phyloP scores from a whole-genome alignment of 2,329 filamentous ascomycete species.

The Calonectria hongkongensis region DNA sequence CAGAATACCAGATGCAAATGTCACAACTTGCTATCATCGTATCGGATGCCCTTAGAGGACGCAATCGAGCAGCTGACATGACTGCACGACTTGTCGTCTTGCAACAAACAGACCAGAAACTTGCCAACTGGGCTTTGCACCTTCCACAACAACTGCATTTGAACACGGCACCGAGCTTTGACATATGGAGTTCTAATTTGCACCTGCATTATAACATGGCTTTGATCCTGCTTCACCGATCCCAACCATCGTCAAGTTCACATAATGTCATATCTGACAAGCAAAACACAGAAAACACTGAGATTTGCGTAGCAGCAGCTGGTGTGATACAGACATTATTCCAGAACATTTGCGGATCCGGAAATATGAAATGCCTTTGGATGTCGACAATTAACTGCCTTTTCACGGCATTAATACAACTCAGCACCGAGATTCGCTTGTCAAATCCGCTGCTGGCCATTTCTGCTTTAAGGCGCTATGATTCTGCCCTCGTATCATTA shows the following conservation, averaged over 20 bases:
- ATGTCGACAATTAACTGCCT: constrained; percentile 20
- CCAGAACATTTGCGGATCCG: neutral
- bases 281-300: neutral
- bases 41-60: neutral
- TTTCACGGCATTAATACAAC: constrained; percentile 3
- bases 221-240: neutral
- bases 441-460: constrained; percentile 1
- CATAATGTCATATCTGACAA: neutral
- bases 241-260: neutral
- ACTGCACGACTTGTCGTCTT: neutral
- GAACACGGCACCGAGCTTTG: neutral
- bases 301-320: neutral
- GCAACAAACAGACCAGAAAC: constrained; percentile 10
- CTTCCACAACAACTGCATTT: neutral
- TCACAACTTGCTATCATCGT: neutral
- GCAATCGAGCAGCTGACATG: neutral
- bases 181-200: constrained; percentile 12
- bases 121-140: neutral
- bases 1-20: constrained; percentile 5
- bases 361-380: constrained; percentile 18
- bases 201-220: constrained; percentile 13
- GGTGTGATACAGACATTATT: constrained; percentile 3
- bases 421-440: constrained; percentile 9
- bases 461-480: neutral
- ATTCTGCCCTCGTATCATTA: constrained; percentile 9